Conservation (phyloP, 2,329 filamentous ascomycete genomes). For the Alternaria tenuissima region DNA sequence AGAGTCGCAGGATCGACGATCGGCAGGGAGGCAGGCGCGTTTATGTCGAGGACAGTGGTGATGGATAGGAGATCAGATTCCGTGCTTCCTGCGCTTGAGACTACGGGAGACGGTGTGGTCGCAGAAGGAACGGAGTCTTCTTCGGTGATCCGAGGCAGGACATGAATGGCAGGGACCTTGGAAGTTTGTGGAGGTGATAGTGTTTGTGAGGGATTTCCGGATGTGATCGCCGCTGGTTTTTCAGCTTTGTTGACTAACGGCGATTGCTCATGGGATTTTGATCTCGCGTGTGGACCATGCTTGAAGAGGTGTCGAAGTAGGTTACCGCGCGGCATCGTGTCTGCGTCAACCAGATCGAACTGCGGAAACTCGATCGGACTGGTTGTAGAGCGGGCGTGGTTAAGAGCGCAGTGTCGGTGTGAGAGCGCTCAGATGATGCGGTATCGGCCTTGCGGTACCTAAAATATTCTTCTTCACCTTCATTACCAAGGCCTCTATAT, state of each 20-base stretch:
- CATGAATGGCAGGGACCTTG: slow-evolving; percentile 3
- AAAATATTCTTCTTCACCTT: not conserved
- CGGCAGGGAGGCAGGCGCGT: too few relatives aligned
- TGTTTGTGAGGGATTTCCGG: not conserved
- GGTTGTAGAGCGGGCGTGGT: not conserved
- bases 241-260: not conserved
- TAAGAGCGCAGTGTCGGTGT: not conserved
- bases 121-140: not conserved
- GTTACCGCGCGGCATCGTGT: slow-evolving; percentile 13
- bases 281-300: slow-evolving; percentile 7
- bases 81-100: not conserved
- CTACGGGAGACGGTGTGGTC: not conserved
- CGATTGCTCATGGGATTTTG: not conserved
- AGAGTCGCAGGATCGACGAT: not conserved
- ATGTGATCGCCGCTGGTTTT: not conserved
- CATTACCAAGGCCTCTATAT: not conserved
- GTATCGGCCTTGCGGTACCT: not conserved
- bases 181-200: not conserved
- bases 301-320: slow-evolving; percentile 30
- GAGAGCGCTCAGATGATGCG: not conserved
- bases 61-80: not conserved
- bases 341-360: not conserved
- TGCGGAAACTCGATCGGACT: not conserved
- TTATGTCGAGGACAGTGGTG: not conserved
- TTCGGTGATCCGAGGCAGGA: not conserved